phyloP scores from a whole-genome alignment of 768 basidiomycete species.

The Rhodosporidiobolus sp. region DNA sequence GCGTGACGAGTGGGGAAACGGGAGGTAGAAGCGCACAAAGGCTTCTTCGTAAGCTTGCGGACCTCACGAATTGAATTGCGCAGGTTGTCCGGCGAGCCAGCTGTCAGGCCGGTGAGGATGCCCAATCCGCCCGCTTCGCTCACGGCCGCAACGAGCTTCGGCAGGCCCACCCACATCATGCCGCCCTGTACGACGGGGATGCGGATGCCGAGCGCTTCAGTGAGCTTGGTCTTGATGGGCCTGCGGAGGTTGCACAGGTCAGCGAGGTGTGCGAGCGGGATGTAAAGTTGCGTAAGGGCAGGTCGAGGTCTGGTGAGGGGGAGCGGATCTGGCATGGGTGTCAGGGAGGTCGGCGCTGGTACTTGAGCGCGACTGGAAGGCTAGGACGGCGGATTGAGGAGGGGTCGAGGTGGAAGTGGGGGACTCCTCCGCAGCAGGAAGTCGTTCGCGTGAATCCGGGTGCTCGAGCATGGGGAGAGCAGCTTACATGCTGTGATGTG shows the following conservation, averaged over 20 bases:
- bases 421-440: no score
- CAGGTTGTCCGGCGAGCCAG: constrained; percentile 77
- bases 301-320: not conserved
- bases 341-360: no score
- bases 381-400: no score
- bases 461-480: no score
- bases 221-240: constrained; percentile 43
- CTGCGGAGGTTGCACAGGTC: constrained; percentile 18
- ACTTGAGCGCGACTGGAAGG: no score
- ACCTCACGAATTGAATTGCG: constrained; percentile 77
- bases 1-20: no score
- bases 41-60: constrained; percentile 58
- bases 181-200: constrained; percentile 76
- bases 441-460: no score
- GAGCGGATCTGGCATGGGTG: no score
- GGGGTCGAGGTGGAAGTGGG: no score
- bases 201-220: constrained; percentile 44
- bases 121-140: constrained; percentile 83
- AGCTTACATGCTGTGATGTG: not conserved
- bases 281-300: not conserved
- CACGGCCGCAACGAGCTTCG: constrained; percentile 69
- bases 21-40: constrained; percentile 69
- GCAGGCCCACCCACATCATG: constrained; percentile 75
- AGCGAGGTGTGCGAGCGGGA: not conserved
- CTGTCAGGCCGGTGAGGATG: constrained; percentile 80